A percentile compares a stretch with the other conserved stretches of the same genome.
phyloP scores from a whole-genome alignment of 495 filamentous ascomycete genomes.

The Eremomyces bilateralis region DNA sequence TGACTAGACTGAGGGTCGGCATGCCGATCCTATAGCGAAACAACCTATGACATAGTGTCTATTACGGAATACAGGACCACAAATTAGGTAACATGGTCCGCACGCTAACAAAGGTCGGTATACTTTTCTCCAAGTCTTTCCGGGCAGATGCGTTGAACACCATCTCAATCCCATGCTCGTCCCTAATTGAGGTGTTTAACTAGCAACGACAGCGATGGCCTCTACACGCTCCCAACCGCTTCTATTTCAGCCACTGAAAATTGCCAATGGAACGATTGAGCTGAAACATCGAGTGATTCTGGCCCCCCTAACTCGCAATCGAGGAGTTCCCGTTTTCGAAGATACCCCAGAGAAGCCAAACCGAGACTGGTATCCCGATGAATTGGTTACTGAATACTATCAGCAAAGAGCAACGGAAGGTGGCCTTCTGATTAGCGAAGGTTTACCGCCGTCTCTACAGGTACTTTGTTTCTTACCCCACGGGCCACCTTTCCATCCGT shows the following conservation, averaged over 20 bases:
- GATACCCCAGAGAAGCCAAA: slow-evolving; percentile 18
- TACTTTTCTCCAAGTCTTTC: no score
- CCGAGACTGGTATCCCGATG: slow-evolving; percentile 24
- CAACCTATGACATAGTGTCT: no score
- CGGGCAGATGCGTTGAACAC: no score
- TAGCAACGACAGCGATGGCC: no score
- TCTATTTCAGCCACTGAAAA: slow-evolving; percentile 7
- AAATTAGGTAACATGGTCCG: no score
- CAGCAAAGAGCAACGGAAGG: slow-evolving; percentile 29
- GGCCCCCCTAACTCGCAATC: slow-evolving; percentile 9
- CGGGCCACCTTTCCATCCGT: background rate
- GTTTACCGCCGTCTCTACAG: slow-evolving; percentile 28
- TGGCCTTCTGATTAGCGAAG: slow-evolving; percentile 33
- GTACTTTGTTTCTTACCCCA: slow-evolving; percentile 8
- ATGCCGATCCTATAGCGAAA: no score
- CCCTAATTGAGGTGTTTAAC: no score
- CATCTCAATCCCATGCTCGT: no score
- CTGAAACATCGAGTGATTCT: slow-evolving; percentile 9
- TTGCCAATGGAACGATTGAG: slow-evolving; percentile 6
- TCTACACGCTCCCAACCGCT: background rate
- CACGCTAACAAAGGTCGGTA: no score
- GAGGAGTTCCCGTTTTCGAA: slow-evolving; percentile 2
- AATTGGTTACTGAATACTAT: slow-evolving; percentile 32
- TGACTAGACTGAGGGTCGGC: no score
- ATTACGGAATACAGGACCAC: no score